These are phyloP conservation scores for Polygonum maritimum DNA, from an alignment of 148 eudicot species.

Conservation along the genomic window DNA sequence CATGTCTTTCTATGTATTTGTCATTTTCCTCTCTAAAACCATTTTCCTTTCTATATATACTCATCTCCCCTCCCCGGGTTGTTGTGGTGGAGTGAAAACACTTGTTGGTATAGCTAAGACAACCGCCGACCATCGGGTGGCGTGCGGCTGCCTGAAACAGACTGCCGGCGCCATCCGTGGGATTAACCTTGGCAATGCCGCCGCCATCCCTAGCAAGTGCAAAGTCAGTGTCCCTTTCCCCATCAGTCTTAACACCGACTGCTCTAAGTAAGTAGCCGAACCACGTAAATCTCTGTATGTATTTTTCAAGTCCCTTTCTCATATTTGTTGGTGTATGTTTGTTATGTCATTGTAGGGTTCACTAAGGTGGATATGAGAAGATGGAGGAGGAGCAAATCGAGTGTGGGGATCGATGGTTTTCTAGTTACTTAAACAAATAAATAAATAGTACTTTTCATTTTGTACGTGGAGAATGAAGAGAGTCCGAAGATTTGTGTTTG, in stretches of 20 bases:
- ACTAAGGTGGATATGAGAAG: no score
- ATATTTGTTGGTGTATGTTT: neutral
- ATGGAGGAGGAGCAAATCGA: no score
- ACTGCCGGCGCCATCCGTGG: neutral
- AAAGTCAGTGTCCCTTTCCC: neutral
- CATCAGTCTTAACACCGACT: neutral
- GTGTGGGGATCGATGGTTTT: no score
- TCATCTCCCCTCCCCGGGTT: neutral
- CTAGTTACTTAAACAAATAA: no score
- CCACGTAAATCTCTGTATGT: no score
- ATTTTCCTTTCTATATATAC: neutral
- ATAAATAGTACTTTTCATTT: no score
- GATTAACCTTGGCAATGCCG: neutral
- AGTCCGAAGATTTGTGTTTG: no score
- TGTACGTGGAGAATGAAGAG: no score
- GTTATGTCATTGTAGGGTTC: neutral
- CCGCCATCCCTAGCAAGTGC: constrained; percentile 2
- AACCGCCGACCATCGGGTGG: constrained; percentile 20
- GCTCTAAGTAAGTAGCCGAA: constrained; percentile 10
- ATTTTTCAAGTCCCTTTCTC: no score
- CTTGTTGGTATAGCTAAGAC: constrained; percentile 13
- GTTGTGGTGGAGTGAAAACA: constrained; percentile 19
- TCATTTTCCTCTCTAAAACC: no score
- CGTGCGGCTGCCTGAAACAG: constrained; percentile 23
- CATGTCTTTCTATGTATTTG: no score